Conservation (phyloP, 495 filamentous ascomycete genomes). For the Aspergillus olivimuriae region DNA sequence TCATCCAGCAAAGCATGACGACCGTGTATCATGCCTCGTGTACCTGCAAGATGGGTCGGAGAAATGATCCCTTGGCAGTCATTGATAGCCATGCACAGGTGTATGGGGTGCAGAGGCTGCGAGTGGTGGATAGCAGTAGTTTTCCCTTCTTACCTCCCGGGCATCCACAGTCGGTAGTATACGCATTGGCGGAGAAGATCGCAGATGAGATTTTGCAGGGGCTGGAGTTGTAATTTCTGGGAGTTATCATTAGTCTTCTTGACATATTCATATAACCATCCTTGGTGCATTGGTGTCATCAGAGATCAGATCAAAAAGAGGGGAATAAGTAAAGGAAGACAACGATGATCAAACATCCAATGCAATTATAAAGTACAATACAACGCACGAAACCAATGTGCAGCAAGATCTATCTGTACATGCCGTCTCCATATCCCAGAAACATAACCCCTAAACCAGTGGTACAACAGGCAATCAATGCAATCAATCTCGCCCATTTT, state of each 20-base stretch:
- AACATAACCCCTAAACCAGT: no score
- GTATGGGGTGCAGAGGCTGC: conserved; percentile 37
- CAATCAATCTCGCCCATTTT: no score
- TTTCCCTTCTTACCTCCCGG: conserved; percentile 48
- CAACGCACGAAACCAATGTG: conserved; percentile 29
- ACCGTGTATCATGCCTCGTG: conserved; percentile 45
- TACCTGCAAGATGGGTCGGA: conserved; percentile 44
- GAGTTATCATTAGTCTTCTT: no score
- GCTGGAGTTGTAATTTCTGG: neutral
- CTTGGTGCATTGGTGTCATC: no score
- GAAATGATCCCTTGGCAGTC: conserved; percentile 40
- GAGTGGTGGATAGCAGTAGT: conserved; percentile 48
- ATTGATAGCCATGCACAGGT: conserved; percentile 43
- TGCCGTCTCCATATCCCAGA: no score
- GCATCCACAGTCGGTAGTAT: conserved; percentile 43
- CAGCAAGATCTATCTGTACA: conserved; percentile 37
- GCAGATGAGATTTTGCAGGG: conserved; percentile 35
- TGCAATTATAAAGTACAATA: conserved; percentile 27
- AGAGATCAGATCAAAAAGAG: no score
- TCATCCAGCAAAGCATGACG: conserved; percentile 29
- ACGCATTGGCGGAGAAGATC: conserved; percentile 53
- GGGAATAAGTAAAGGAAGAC: no score
- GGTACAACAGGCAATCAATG: no score
- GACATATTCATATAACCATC: no score
- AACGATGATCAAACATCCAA: conserved; percentile 12